These are phyloP conservation scores for Pyrenochaeta sp. DNA, from an alignment of 2,329 filamentous ascomycete genomes.

Conservation along the genomic window DNA sequence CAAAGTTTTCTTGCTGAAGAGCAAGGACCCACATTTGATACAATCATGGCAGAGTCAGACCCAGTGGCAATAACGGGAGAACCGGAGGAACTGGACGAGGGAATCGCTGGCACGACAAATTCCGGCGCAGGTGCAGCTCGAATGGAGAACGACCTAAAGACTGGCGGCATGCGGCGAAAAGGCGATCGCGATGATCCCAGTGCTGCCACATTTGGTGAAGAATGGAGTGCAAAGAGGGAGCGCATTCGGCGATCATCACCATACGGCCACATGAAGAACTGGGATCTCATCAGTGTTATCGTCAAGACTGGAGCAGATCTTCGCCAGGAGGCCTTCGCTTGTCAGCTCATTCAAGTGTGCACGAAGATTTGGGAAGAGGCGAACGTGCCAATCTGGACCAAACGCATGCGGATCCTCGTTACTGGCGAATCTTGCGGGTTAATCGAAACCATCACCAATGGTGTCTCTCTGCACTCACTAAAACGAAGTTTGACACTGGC, in stretches of 20 bases:
- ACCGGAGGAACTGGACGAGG: conserved; percentile 65
- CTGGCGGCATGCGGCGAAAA: conserved; percentile 80
- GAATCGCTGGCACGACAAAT: conserved; percentile 64
- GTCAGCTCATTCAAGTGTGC: conserved; percentile 83
- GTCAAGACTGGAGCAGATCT: conserved; percentile 87
- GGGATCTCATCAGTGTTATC: conserved; percentile 87
- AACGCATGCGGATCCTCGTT: conserved; percentile 85
- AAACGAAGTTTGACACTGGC: conserved; percentile 83
- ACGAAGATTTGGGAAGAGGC: conserved; percentile 83
- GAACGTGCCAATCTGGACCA: conserved; percentile 82
- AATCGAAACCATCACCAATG: conserved; percentile 88
- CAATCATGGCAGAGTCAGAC: conserved; percentile 78
- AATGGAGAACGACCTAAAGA: conserved; percentile 92
- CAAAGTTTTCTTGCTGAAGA: conserved; percentile 83
- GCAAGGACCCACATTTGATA: conserved; percentile 77
- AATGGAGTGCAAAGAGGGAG: conserved; percentile 85
- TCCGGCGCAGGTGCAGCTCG: conserved; percentile 78
- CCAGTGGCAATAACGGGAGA: conserved; percentile 60
- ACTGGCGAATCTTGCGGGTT: conserved; percentile 85
- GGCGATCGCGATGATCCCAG: conserved; percentile 86
- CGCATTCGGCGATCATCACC: conserved; percentile 83
- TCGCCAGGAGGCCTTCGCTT: conserved; percentile 85
- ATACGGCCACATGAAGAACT: conserved; percentile 90
- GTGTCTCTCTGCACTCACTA: conserved; percentile 84
- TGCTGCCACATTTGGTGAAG: conserved; percentile 85